These are phyloP conservation scores for Xenoacremonium recifei DNA, from an alignment of 2,329 filamentous ascomycete species.

Conservation along the genomic window DNA sequence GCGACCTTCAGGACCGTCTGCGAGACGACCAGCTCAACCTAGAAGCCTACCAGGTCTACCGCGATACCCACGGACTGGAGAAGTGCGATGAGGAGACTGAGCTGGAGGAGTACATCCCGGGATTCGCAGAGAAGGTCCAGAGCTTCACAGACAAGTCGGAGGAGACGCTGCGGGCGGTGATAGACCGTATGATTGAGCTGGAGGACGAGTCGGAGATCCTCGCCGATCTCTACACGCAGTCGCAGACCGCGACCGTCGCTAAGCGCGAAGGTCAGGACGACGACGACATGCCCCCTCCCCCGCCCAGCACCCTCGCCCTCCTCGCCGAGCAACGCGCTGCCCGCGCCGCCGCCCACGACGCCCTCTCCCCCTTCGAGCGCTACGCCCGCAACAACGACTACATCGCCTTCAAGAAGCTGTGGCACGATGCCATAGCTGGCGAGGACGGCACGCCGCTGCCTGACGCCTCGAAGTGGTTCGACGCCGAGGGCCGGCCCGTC, in stretches of 20 bases:
- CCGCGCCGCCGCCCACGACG: constrained; percentile 42
- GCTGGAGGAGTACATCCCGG: constrained; percentile 38
- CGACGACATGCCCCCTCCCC: constrained; percentile 20
- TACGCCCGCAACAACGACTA: constrained; percentile 60
- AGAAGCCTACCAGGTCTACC: constrained; percentile 30
- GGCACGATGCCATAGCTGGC: constrained; percentile 53
- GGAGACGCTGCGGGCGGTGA: constrained; percentile 43
- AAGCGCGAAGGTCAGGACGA: constrained; percentile 11
- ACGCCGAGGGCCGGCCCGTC: constrained; percentile 42
- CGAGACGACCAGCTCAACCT: constrained; percentile 35
- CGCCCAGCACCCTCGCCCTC: constrained; percentile 28
- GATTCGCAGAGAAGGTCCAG: constrained; percentile 40
- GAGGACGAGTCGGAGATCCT: constrained; percentile 47
- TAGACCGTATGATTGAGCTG: constrained; percentile 49
- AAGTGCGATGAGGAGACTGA: constrained; percentile 35
- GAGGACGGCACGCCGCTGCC: constrained; percentile 50
- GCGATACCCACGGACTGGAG: constrained; percentile 34
- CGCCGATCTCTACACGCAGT: constrained; percentile 31
- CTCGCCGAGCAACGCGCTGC: constrained; percentile 35
- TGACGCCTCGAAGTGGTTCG: constrained; percentile 55
- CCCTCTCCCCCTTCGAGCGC: constrained; percentile 41
- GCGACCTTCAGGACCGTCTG: constrained; percentile 49
- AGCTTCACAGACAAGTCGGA: constrained; percentile 46
- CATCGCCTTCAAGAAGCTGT: constrained; percentile 55
- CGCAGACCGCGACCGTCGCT: constrained; percentile 17